Base-by-base conservation (phyloP, 305 asterid species). In the Salvia sclarea region DNA sequence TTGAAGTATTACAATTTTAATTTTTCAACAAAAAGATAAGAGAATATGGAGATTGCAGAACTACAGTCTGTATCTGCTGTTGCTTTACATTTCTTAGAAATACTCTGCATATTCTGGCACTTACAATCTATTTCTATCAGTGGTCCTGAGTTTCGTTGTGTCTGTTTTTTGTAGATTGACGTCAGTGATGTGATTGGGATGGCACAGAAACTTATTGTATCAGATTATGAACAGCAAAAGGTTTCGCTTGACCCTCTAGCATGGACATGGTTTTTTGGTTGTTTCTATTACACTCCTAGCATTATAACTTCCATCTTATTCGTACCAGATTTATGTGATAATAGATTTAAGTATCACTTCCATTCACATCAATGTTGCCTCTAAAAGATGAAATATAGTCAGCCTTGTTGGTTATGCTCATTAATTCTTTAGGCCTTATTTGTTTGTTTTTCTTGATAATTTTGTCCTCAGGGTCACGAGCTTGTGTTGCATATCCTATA, bases 401-500 rank as follows among this genome's bases (percentile, higher is more conserved):
- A 17, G 50, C 54, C 61, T 49, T 56, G 49, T 74, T 61, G 64
- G 64, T 69, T 66, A 65, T 58, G 45, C 59, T 74, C 31, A 45
- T 40, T 20, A n/a, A 52, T 58, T 54, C 5, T 37, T 53, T 67
- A 9, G 22, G 14, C 56, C 61, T 69, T 13, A 48, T 56, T 48
- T 31, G n/a, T 53, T 24, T 1, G 5, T 55, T 48, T 30, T 33
- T 35, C 74, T 59, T 64, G 64, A 57, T 56, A 75, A 63, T 73
- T 45, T 62, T 54, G 14, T 68, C 75, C 66, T 70, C 92, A 95
- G 99, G 96, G 97, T 40, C 99, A 91, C 31, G 99, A 95, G 83
- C 94, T 89, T 58, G 92, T 88, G 37, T 76, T 95, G 91, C 88
- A 86, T 79, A 89, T 91, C 78, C 95, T 91, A 20, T 91, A 85